A percentile compares a stretch with the other conserved stretches of the same genome.
These are phyloP conservation scores for Astrothelium macrocarpum DNA, from an alignment of 495 filamentous ascomycete genomes.

Conservation along the genomic window DNA sequence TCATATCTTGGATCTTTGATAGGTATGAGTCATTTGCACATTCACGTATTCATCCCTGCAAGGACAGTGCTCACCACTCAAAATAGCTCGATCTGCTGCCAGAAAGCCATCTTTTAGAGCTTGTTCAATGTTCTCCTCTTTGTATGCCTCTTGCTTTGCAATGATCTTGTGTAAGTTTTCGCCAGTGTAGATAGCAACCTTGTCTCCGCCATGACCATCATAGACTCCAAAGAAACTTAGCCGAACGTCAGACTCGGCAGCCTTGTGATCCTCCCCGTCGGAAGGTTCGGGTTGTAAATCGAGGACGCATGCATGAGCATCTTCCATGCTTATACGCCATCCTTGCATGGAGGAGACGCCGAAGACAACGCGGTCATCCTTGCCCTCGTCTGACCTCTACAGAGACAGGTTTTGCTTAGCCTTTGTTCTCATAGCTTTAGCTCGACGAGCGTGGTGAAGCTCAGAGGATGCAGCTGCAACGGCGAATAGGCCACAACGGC, in stretches of 20 bases:
- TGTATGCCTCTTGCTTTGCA: slow-evolving; percentile 86
- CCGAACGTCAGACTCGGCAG: slow-evolving; percentile 54
- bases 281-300: slow-evolving; percentile 64
- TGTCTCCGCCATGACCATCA: slow-evolving; percentile 94
- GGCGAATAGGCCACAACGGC: slow-evolving; percentile 10
- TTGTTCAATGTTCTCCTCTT: slow-evolving; percentile 83
- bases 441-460: background rate
- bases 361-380: slow-evolving; percentile 85
- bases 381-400: slow-evolving; percentile 77
- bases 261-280: slow-evolving; percentile 47
- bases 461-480: background rate
- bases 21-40: slow-evolving; percentile 20
- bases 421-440: background rate
- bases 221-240: slow-evolving; percentile 97
- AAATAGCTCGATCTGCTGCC: slow-evolving; percentile 88
- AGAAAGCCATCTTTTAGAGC: slow-evolving; percentile 95
- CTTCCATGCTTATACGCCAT: slow-evolving; percentile 99
- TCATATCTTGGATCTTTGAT: slow-evolving; percentile 81
- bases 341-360: slow-evolving; percentile 98
- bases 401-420: background rate
- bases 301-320: slow-evolving; percentile 80
- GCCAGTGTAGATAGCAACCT: slow-evolving; percentile 86
- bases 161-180: slow-evolving; percentile 90
- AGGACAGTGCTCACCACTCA: slow-evolving; percentile 59
- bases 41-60: background rate